Evolutionary conservation across 805 yeast genomes (phyloP).

Genomic region (Torulaspora maleeae): DNA sequence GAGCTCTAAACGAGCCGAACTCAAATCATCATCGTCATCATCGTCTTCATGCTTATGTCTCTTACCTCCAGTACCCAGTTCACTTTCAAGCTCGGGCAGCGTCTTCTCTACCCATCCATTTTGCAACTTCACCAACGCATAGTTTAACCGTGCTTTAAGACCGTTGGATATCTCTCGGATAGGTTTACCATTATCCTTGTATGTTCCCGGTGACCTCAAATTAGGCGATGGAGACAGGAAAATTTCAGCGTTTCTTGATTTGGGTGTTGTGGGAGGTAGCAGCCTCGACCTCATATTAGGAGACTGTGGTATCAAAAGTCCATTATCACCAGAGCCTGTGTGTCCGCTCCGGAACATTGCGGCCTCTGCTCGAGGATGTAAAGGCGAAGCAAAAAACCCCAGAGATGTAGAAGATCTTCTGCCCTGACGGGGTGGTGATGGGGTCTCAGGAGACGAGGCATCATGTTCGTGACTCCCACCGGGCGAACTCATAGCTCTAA

Average conservation of each 20-base stretch:
- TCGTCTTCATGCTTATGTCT: constrained; percentile 8
- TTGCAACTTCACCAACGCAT: constrained; percentile 40
- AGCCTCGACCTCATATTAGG: constrained; percentile 20
- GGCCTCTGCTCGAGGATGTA: constrained; percentile 17
- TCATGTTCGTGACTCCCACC: constrained; percentile 9
- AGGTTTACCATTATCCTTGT: constrained; percentile 33
- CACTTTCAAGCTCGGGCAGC: constrained; percentile 26
- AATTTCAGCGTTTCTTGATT: constrained; percentile 29
- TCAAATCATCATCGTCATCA: constrained; percentile 1
- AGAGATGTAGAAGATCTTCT: constrained; percentile 26
- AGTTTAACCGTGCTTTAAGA: constrained; percentile 39
- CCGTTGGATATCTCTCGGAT: constrained; percentile 40
- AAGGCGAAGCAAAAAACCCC: constrained; percentile 30
- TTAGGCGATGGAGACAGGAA: constrained; percentile 35
- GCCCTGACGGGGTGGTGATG: constrained; percentile 23
- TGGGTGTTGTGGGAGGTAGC: constrained; percentile 35
- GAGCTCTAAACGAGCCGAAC: constrained; percentile 2
- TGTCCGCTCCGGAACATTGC: constrained; percentile 6
- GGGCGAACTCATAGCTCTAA: constrained; percentile 17
- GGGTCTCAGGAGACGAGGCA: constrained; percentile 24
- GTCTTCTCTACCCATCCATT: constrained; percentile 34
- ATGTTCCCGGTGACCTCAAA: constrained; percentile 29
- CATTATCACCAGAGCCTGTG: constrained; percentile 5
- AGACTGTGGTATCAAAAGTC: constrained; percentile 16
- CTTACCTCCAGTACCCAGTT: constrained; percentile 13